Conservation (phyloP, 768 basidiomycete genomes). For the Pleurotus eryngii region DNA sequence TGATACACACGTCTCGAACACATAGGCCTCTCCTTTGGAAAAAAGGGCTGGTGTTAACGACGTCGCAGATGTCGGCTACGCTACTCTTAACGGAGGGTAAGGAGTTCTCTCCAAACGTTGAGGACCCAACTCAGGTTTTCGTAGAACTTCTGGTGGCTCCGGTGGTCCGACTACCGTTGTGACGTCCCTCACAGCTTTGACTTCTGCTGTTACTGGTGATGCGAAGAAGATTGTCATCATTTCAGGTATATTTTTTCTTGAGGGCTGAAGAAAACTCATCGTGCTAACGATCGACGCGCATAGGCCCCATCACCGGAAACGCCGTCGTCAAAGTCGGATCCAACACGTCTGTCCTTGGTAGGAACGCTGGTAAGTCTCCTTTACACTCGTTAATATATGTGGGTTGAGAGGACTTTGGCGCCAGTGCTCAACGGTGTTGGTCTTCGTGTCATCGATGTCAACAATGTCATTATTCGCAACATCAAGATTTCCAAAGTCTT, state of each 20-base stretch:
- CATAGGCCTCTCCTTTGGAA: constrained; percentile 17
- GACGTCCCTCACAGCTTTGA: constrained; percentile 36
- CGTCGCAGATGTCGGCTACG: constrained; percentile 36
- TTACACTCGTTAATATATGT: neutral
- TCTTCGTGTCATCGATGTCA: constrained; percentile 37
- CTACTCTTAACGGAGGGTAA: constrained; percentile 15
- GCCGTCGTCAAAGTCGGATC: constrained; percentile 38
- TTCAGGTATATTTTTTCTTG: constrained; percentile 24
- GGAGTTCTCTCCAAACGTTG: neutral
- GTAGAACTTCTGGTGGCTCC: constrained; percentile 42
- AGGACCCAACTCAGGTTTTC: neutral
- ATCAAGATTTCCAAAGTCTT: constrained; percentile 39
- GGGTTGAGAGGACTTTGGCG: neutral
- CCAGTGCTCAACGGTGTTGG: constrained; percentile 42
- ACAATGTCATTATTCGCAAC: constrained; percentile 29
- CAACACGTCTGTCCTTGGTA: constrained; percentile 42
- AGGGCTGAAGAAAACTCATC: neutral
- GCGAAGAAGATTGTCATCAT: constrained; percentile 43
- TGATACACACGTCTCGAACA: neutral
- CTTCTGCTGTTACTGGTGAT: constrained; percentile 35
- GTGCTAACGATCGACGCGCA: neutral
- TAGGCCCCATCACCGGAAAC: constrained; percentile 42
- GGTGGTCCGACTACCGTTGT: constrained; percentile 43
- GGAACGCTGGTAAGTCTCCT: constrained; percentile 13
- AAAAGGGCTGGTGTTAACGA: constrained; percentile 36